Evolutionary conservation across 2,329 filamentous ascomycete species (phyloP).

Genomic region (Aspergillus aculeatus): DNA sequence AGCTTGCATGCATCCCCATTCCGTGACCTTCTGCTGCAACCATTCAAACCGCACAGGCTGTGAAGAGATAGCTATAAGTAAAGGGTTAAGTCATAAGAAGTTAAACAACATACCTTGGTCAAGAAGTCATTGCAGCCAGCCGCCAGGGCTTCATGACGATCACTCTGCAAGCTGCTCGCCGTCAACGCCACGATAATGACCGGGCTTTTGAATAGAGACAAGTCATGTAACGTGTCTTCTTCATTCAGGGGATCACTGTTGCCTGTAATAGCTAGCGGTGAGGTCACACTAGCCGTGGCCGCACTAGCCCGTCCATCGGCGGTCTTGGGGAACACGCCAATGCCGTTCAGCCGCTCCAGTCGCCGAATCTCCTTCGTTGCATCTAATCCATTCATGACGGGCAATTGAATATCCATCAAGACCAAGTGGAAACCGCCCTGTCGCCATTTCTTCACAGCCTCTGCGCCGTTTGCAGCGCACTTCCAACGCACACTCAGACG

Average conservation of each 20-base stretch:
- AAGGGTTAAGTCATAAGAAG: background rate
- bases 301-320: conserved; percentile 54
- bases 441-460: conserved; percentile 92
- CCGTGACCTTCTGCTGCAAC: conserved; percentile 95
- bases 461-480: conserved; percentile 92
- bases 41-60: conserved; percentile 96
- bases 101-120: conserved; percentile 71
- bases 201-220: conserved; percentile 79
- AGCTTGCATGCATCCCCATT: conserved; percentile 99
- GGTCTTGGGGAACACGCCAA: conserved; percentile 81
- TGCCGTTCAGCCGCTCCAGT: conserved; percentile 84
- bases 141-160: conserved; percentile 89
- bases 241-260: conserved; percentile 29
- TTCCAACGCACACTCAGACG: conserved; percentile 93
- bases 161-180: conserved; percentile 89
- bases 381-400: conserved; percentile 92
- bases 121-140: conserved; percentile 98
- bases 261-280: conserved; percentile 21
- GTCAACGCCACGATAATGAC: conserved; percentile 98
- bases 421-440: conserved; percentile 91
- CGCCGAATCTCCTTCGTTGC: conserved; percentile 92
- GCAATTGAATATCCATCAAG: conserved; percentile 97
- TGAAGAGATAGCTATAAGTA: conserved; percentile 6
- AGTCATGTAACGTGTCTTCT: conserved; percentile 39
- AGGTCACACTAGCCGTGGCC: conserved; percentile 24